phyloP scores from a whole-genome alignment of 2,329 filamentous ascomycete genomes.

The Chlorencoelia australis region DNA sequence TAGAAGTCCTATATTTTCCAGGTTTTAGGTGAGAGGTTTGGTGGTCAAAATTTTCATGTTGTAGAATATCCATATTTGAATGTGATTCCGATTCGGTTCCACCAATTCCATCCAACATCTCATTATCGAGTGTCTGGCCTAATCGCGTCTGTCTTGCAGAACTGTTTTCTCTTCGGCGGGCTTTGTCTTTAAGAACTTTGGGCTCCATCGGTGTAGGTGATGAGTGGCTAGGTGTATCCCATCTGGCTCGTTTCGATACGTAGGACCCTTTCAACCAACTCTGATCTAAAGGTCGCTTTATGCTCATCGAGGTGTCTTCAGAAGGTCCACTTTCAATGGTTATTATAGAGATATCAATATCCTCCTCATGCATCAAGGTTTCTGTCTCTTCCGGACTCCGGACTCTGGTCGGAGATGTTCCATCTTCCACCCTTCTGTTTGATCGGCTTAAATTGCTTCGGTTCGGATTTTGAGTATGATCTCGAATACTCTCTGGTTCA shows the following conservation, averaged over 20 bases:
- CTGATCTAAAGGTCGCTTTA: constrained; percentile 15
- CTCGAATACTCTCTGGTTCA: neutral
- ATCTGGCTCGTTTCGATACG: constrained; percentile 22
- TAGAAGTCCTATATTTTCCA: too few relatives aligned
- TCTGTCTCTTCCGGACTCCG: too few relatives aligned
- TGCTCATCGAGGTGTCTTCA: constrained; percentile 2
- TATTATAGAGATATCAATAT: constrained; percentile 1
- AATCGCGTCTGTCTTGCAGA: too few relatives aligned
- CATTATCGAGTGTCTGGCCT: too few relatives aligned
- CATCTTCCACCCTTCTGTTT: neutral
- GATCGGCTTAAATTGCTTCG: neutral
- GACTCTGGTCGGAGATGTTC: neutral
- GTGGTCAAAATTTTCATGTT: too few relatives aligned
- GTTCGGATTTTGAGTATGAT: neutral
- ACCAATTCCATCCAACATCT: too few relatives aligned
- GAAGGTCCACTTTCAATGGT: neutral
- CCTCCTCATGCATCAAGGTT: neutral
- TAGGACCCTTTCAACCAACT: constrained; percentile 25
- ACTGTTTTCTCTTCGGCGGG: constrained; percentile 5
- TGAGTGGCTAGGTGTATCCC: constrained; percentile 17
- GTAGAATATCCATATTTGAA: too few relatives aligned
- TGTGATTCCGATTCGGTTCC: too few relatives aligned
- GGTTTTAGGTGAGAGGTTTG: too few relatives aligned
- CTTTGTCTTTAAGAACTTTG: constrained; percentile 1
- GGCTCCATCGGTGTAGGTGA: constrained; percentile 24